Evolutionary conservation across 768 basidiomycete genomes (phyloP), one percentile per base, ranked within the genome.

Genomic region (Serendipita indica): DNA sequence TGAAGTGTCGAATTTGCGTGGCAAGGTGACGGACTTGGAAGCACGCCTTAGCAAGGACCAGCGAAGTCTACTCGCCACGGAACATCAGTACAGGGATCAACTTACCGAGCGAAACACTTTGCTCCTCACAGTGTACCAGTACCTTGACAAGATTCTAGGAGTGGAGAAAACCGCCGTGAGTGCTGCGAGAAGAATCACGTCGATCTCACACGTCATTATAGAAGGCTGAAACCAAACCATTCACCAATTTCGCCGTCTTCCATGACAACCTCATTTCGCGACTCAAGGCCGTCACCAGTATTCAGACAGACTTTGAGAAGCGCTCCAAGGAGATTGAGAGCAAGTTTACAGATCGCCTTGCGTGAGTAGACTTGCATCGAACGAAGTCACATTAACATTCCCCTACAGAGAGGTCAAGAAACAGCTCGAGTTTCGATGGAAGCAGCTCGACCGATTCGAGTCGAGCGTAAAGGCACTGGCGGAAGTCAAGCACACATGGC

Each of bases 381-480:
- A 41, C 27, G 20, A 58, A 37, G 61, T 60, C 49, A 60, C 30
- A 12, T 33, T 27, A 32, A 34, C 27, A 16, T 57, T 33, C n/a
- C n/a, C n/a, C 2, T 33, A 35, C 63, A 75, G 68, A 20, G 82
- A 85, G 10, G 81, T 97, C 74, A 80, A 85, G 67, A 89, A 85
- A 65, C 89, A 92, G 66, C 77, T 94, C 25, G 94, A 97, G 63
- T 72, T 75, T 27, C 81, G 89, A 62, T 92, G 91, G 88, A 83
- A 82, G 65, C 88, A 94, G 67, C 79, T 99, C 58, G 93, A 97
- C 72, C 87, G 84, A 65, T 92, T 97, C 64, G 93, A 98, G 69
- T 72, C 76, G 20, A 83, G 87, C 45, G 77, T 96, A 57, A 93
- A 88, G 74, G 77, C 78, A 7, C 82, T 86, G 61, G 82, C 82